Conservation (phyloP, 148 eudicot species). For the Nyssa sinensis region DNA sequence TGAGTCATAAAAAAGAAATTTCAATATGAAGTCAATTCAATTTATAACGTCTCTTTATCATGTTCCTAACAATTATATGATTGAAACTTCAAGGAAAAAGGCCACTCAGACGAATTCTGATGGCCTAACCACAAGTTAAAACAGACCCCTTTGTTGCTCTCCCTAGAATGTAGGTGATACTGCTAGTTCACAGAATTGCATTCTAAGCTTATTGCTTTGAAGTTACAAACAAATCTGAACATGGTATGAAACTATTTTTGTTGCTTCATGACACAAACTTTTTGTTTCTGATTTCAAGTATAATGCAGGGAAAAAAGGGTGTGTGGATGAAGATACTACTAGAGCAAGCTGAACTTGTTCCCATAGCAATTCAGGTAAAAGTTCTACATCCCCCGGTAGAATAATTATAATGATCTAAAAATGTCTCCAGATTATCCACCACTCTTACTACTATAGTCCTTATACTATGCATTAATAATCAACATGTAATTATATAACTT, state of each 20-base stretch:
- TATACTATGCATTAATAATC: too few relatives aligned
- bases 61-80: too few relatives aligned
- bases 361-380: slow-evolving; percentile 31
- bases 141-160: too few relatives aligned
- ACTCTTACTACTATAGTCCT: too few relatives aligned
- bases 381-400: background rate
- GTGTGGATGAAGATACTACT: slow-evolving; percentile 32
- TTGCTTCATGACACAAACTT: background rate
- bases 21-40: too few relatives aligned
- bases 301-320: slow-evolving; percentile 36
- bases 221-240: background rate
- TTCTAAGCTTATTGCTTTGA: background rate
- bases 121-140: too few relatives aligned
- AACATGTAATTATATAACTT: background rate
- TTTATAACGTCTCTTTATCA: background rate
- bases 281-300: background rate
- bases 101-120: too few relatives aligned
- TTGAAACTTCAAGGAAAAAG: too few relatives aligned
- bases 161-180: background rate
- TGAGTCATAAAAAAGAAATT: too few relatives aligned
- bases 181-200: background rate
- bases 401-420: too few relatives aligned
- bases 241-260: background rate
- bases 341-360: slow-evolving; percentile 37
- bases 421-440: too few relatives aligned